phyloP scores from a whole-genome alignment of 164 flowering plant genomes.

The Vitis riparia region DNA sequence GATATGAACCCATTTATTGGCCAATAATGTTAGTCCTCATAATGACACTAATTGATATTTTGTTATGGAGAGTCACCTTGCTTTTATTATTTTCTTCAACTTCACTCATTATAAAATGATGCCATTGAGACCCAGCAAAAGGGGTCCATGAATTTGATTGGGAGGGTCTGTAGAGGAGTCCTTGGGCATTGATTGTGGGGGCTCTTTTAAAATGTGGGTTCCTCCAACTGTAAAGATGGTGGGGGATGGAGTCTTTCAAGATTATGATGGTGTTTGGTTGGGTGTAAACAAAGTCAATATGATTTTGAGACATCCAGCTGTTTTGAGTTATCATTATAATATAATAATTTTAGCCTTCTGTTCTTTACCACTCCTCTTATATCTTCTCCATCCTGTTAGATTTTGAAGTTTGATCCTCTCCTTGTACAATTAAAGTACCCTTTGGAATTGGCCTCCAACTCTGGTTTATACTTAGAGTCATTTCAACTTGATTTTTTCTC shows the following conservation, averaged over 20 bases:
- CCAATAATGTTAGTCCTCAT: no score
- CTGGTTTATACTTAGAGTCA: no score
- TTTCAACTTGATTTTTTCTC: no score
- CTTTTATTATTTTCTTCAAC: background rate
- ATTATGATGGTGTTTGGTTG: constrained; percentile 19
- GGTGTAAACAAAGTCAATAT: constrained; percentile 18
- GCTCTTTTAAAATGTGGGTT: constrained; percentile 8
- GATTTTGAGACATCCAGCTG: constrained; percentile 25
- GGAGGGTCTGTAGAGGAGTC: background rate
- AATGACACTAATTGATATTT: no score
- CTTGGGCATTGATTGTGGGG: background rate
- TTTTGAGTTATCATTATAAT: background rate
- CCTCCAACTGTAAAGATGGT: constrained; percentile 21
- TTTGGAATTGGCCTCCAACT: no score
- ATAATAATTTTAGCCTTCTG: background rate
- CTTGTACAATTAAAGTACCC: no score
- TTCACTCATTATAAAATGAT: constrained; percentile 3
- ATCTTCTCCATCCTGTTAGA: no score
- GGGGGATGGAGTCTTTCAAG: constrained; percentile 18
- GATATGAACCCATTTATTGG: no score
- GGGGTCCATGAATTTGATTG: constrained; percentile 2
- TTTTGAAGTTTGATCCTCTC: no score
- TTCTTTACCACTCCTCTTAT: background rate
- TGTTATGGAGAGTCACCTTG: background rate
- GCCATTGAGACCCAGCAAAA: background rate